A percentile compares a stretch with the other conserved stretches of the same genome.
phyloP scores from a whole-genome alignment of 352 stramenopile species.

The Pythium myriotylum region DNA sequence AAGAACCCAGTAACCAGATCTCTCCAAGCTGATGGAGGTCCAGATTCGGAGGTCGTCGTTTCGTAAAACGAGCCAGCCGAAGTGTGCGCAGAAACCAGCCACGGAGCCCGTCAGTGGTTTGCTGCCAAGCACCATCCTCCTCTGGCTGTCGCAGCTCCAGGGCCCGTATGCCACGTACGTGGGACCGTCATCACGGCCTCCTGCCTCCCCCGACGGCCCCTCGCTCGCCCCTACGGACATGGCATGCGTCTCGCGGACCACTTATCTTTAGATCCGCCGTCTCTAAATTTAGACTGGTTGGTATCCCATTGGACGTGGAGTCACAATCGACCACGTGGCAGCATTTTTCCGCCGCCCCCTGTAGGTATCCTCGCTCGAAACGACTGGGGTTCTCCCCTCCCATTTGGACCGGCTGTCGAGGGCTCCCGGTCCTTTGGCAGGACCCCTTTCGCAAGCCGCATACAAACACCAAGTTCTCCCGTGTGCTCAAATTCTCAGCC shows the following conservation, averaged over 20 bases:
- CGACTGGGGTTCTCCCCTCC: constrained; percentile 13
- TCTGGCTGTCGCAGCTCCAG: constrained; percentile 10
- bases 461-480: constrained; percentile 28
- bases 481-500: constrained; percentile 28
- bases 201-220: too few species aligned
- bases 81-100: constrained; percentile 25
- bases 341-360: background rate
- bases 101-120: constrained; percentile 12
- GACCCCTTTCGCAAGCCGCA: constrained; percentile 28
- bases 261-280: too few species aligned
- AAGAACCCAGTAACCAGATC: background rate
- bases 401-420: constrained; percentile 25
- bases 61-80: constrained; percentile 2
- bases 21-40: constrained; percentile 13
- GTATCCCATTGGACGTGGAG: too few species aligned
- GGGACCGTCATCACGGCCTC: constrained; percentile 9
- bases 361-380: constrained; percentile 14
- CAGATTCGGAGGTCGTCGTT: constrained; percentile 10
- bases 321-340: constrained; percentile 2
- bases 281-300: too few species aligned
- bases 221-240: too few species aligned
- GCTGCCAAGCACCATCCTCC: constrained; percentile 22
- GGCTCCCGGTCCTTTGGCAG: background rate
- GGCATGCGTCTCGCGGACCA: too few species aligned
- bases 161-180: constrained; percentile 3